phyloP scores from a whole-genome alignment of 23 red algal species.

The Gracilaria gracilis region DNA sequence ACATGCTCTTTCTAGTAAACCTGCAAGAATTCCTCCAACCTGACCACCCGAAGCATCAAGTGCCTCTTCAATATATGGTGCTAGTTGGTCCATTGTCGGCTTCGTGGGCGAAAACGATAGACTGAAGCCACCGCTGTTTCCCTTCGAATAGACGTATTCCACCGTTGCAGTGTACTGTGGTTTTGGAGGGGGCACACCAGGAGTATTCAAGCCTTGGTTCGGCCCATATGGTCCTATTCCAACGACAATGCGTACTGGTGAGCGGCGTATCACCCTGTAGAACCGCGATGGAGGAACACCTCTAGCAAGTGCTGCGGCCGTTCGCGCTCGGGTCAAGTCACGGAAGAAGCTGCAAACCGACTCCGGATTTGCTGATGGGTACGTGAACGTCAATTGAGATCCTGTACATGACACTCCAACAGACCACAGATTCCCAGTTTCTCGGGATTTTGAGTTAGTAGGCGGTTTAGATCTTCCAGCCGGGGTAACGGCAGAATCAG shows the following conservation, averaged over 20 bases:
- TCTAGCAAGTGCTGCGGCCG: slow-evolving; percentile 73
- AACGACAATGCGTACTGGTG: slow-evolving; percentile 80
- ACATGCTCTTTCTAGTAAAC: slow-evolving; percentile 80
- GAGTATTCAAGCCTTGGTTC: slow-evolving; percentile 13
- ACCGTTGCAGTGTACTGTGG: slow-evolving; percentile 63
- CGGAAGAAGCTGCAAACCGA: slow-evolving; percentile 87
- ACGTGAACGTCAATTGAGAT: slow-evolving; percentile 81
- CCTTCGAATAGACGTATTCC: slow-evolving; percentile 80
- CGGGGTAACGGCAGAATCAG: slow-evolving; percentile 23
- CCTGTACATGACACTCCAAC: slow-evolving; percentile 79
- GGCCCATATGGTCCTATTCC: slow-evolving; percentile 67
- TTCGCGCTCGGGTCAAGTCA: slow-evolving; percentile 75
- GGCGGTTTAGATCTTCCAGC: slow-evolving; percentile 14
- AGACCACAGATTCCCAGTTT: slow-evolving; percentile 68
- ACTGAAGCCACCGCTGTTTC: slow-evolving; percentile 82
- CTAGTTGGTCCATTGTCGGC: slow-evolving; percentile 65
- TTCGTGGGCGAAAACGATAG: slow-evolving; percentile 77
- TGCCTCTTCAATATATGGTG: slow-evolving; percentile 81
- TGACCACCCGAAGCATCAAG: slow-evolving; percentile 82
- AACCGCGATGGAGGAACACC: slow-evolving; percentile 77
- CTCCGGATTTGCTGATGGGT: slow-evolving; percentile 76
- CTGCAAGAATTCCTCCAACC: slow-evolving; percentile 73
- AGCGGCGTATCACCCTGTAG: slow-evolving; percentile 68
- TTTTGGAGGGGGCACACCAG: slow-evolving; percentile 7
- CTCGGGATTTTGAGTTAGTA: slow-evolving; percentile 13